Evolutionary conservation across 108 stramenopile genomes (phyloP).

Genomic region (Heterococcus sp.): DNA sequence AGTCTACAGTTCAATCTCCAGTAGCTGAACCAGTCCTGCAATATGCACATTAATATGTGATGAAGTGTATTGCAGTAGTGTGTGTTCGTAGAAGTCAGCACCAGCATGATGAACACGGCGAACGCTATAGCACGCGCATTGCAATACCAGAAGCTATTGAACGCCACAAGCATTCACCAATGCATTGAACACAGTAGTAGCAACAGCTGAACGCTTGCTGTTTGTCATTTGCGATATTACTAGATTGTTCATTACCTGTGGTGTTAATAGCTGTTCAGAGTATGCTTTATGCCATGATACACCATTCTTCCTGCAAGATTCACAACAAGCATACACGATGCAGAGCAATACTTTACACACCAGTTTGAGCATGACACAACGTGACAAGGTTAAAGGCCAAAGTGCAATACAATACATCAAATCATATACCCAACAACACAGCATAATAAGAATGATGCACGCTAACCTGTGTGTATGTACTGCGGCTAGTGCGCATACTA

Average conservation of each 20-base stretch:
- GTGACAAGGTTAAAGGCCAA: not conserved
- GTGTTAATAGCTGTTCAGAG: slow-evolving; percentile 71
- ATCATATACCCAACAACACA: not conserved
- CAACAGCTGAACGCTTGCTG: too few species aligned
- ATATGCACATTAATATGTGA: slow-evolving; percentile 10
- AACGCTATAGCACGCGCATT: too few species aligned
- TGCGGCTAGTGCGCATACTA: slow-evolving; percentile 67
- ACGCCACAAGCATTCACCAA: too few species aligned
- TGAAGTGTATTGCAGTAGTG: not conserved
- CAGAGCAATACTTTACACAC: not conserved
- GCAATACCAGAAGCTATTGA: too few species aligned
- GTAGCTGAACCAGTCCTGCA: slow-evolving; percentile 92
- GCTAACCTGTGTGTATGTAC: slow-evolving; percentile 27
- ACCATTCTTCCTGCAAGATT: not conserved
- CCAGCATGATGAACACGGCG: too few species aligned
- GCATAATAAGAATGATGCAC: not conserved
- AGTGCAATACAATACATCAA: not conserved
- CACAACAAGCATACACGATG: not conserved
- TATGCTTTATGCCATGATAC: slow-evolving; percentile 66
- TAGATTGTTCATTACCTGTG: too few species aligned
- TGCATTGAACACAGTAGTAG: too few species aligned
- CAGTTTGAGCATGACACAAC: not conserved
- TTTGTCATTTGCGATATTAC: too few species aligned
- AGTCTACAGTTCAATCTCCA: slow-evolving; percentile 93
- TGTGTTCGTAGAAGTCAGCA: not conserved